Conservation (phyloP, 768 basidiomycete species). For the Rhizopogon vinicolor region DNA sequence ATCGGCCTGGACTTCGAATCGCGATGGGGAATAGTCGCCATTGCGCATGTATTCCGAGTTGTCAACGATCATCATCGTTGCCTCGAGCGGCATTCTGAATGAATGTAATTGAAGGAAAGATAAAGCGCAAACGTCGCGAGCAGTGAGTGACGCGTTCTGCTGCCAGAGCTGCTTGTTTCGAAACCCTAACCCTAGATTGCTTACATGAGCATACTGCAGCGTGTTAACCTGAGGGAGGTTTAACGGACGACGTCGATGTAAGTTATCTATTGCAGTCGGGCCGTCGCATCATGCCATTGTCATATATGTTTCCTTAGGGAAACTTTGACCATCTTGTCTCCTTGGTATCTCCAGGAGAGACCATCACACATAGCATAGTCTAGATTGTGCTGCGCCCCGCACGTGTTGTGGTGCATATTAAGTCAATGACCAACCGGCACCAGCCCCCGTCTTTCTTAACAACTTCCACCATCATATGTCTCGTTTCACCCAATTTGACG, state of each 20-base stretch:
- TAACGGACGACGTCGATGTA: too few species aligned
- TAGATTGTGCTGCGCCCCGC: too few species aligned
- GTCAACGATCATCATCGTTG: slow-evolving; percentile 96
- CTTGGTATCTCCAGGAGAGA: too few species aligned
- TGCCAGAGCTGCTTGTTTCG: neutral
- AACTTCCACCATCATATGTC: neutral
- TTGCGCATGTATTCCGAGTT: slow-evolving; percentile 98
- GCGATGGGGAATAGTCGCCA: slow-evolving; percentile 82
- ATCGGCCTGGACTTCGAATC: slow-evolving; percentile 89
- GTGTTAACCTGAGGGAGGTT: too few species aligned
- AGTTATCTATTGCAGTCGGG: too few species aligned
- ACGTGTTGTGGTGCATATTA: neutral
- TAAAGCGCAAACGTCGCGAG: slow-evolving; percentile 5
- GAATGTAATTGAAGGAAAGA: slow-evolving; percentile 22
- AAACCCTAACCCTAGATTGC: neutral
- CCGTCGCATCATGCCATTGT: too few species aligned
- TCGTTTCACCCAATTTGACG: slow-evolving; percentile 20
- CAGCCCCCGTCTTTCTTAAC: neutral
- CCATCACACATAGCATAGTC: too few species aligned
- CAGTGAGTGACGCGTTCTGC: slow-evolving; percentile 2
- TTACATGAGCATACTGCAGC: too few species aligned
- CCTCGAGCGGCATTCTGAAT: slow-evolving; percentile 87
- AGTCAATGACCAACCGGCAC: too few species aligned
- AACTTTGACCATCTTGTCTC: too few species aligned
- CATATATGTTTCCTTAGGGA: too few species aligned